Conservation (phyloP, 352 stramenopile genomes). For the Pythium chondricola region DNA sequence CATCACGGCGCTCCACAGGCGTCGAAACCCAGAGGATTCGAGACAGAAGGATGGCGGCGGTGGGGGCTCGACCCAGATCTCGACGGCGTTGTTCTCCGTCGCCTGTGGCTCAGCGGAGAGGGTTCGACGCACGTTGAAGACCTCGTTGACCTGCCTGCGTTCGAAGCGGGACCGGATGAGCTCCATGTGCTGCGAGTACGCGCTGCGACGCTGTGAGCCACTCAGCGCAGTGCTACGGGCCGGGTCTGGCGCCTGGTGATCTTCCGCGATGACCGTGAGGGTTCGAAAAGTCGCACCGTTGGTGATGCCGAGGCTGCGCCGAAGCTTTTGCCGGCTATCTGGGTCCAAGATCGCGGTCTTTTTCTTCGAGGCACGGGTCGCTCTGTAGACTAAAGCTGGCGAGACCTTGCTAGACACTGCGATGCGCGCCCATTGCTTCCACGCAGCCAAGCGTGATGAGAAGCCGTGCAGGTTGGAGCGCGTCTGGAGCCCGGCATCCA, state of each 20-base stretch:
- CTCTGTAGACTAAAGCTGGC: conserved; percentile 1
- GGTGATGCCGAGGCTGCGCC: conserved; percentile 5
- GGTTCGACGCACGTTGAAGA: conserved; percentile 12
- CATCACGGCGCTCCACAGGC: conserved; percentile 25
- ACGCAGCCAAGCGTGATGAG: too few relatives aligned
- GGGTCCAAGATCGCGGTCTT: not conserved
- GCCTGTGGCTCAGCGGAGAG: not conserved
- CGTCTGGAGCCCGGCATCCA: too few relatives aligned
- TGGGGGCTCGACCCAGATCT: conserved; percentile 28
- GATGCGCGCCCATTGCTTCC: too few relatives aligned
- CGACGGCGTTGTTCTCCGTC: not conserved
- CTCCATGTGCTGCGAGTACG: conserved; percentile 20
- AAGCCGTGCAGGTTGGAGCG: too few relatives aligned
- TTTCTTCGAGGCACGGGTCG: not conserved
- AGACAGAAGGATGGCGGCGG: conserved; percentile 20
- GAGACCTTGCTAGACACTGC: too few relatives aligned
- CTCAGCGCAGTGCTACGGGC: too few relatives aligned
- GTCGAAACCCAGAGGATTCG: conserved; percentile 23
- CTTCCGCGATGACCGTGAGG: too few relatives aligned
- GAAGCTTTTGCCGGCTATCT: conserved; percentile 4
- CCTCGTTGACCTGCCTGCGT: conserved; percentile 7
- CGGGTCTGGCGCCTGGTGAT: too few relatives aligned
- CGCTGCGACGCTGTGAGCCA: too few relatives aligned
- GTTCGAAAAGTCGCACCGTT: not conserved
- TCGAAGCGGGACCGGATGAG: conserved; percentile 16